These are phyloP conservation scores for Boletus reticuloceps DNA, from an alignment of 768 basidiomycete species.

Conservation along the genomic window DNA sequence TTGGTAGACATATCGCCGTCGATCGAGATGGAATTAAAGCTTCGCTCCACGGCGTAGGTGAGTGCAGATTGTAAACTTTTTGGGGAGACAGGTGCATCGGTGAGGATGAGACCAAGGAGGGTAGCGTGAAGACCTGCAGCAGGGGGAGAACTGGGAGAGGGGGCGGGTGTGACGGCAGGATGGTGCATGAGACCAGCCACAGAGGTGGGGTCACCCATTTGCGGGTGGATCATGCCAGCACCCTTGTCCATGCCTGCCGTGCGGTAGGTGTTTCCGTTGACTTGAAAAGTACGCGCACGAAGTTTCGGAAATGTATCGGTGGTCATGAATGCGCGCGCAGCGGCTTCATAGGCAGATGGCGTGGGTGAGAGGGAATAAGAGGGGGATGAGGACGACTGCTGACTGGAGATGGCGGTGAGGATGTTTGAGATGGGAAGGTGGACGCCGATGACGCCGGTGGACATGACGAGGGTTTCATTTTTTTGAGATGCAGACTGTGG, in stretches of 20 bases:
- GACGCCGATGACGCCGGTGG: conserved; percentile 97
- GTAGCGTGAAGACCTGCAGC: conserved; percentile 76
- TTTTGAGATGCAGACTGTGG: conserved; percentile 2
- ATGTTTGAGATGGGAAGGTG: conserved; percentile 86
- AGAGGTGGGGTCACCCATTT: conserved; percentile 70
- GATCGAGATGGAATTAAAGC: too few species aligned
- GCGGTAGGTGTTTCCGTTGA: conserved; percentile 68
- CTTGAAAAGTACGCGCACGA: conserved; percentile 70
- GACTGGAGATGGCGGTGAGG: conserved; percentile 62
- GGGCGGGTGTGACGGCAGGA: neutral
- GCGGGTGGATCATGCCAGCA: conserved; percentile 98
- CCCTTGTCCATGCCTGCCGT: conserved; percentile 98
- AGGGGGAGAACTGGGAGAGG: conserved; percentile 15
- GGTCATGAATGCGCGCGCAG: conserved; percentile 95
- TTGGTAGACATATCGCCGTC: too few species aligned
- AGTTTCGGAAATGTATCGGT: conserved; percentile 99
- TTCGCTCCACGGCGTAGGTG: too few species aligned
- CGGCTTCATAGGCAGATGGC: conserved; percentile 78
- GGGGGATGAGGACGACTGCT: conserved; percentile 25
- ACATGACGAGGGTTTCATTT: conserved; percentile 87
- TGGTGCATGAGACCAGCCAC: conserved; percentile 22
- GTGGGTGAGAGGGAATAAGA: conserved; percentile 50
- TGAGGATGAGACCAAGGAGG: conserved; percentile 89
- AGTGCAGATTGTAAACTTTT: conserved; percentile 79
- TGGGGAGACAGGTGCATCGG: conserved; percentile 86